A percentile compares a stretch with the other conserved stretches of the same genome.
Evolutionary conservation across 345 rosid species (phyloP).

Genomic region (Reutealis trisperma): DNA sequence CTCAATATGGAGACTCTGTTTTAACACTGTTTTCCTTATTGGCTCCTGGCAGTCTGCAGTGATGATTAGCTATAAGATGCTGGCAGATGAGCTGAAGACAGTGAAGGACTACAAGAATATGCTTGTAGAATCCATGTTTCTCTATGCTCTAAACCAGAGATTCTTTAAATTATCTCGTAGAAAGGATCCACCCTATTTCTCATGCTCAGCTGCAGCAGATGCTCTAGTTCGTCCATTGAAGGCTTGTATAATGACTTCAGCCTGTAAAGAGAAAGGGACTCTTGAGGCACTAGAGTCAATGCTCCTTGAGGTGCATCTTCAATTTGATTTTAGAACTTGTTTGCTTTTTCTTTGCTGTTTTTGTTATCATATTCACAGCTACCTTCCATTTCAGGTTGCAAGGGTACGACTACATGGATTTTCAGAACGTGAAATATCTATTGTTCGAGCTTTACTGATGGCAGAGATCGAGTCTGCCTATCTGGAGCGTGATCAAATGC

Average conservation of each 20-base stretch:
- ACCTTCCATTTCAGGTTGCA: constrained; percentile 62
- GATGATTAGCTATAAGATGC: constrained; percentile 85
- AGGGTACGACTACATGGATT: constrained; percentile 88
- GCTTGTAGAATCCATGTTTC: constrained; percentile 83
- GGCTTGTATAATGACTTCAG: constrained; percentile 78
- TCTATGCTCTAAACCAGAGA: constrained; percentile 80
- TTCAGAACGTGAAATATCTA: constrained; percentile 84
- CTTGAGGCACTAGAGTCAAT: constrained; percentile 80
- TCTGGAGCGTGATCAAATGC: constrained; percentile 93
- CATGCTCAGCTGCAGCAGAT: constrained; percentile 88
- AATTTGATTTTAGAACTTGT: constrained; percentile 4
- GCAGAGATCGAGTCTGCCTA: constrained; percentile 93
- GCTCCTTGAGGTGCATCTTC: constrained; percentile 69
- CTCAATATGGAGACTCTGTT: not conserved
- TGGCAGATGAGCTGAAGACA: constrained; percentile 63
- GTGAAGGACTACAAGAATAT: constrained; percentile 74
- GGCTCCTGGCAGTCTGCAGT: constrained; percentile 71
- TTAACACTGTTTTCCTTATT: constrained; percentile 27
- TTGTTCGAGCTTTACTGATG: constrained; percentile 79
- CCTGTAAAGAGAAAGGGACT: constrained; percentile 83
- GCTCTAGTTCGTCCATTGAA: constrained; percentile 68
- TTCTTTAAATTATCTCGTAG: constrained; percentile 78
- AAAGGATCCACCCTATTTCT: constrained; percentile 81
- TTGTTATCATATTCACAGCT: not conserved
- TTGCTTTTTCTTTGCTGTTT: constrained; percentile 9